A percentile compares a stretch with the other conserved stretches of the same genome.
Conservation (phyloP, 2,329 filamentous ascomycete species). For the Xylariaceae sp. region DNA sequence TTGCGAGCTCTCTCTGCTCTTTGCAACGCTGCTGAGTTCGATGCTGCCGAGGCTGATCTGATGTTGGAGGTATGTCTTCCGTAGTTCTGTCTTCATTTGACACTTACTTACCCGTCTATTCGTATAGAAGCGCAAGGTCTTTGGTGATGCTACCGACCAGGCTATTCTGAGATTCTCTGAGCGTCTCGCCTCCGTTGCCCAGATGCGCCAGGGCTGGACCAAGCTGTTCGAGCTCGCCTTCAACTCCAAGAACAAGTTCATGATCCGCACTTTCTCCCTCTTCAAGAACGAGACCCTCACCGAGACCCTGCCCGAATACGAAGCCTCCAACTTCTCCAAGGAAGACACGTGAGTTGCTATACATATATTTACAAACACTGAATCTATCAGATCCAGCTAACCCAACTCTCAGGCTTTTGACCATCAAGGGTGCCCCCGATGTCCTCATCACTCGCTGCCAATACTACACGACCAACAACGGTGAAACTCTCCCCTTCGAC, state of each 20-base stretch:
- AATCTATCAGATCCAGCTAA: conserved; percentile 32
- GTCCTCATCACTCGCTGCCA: conserved; percentile 62
- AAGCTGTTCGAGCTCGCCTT: conserved; percentile 65
- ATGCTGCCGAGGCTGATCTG: conserved; percentile 55
- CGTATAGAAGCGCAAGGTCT: conserved; percentile 52
- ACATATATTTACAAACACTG: too few relatives aligned
- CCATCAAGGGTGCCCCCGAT: conserved; percentile 77
- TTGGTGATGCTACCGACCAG: conserved; percentile 72
- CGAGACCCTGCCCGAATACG: conserved; percentile 36
- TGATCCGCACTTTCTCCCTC: conserved; percentile 58
- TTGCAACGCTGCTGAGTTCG: conserved; percentile 73
- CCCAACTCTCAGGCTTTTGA: conserved; percentile 48
- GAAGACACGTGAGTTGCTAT: conserved; percentile 36
- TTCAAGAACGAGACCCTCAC: conserved; percentile 35
- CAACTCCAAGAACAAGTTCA: conserved; percentile 81
- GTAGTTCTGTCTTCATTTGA: too few relatives aligned
- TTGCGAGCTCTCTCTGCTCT: conserved; percentile 58
- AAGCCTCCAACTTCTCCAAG: conserved; percentile 33
- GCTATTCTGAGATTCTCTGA: conserved; percentile 70
- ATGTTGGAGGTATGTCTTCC: conserved; percentile 42
- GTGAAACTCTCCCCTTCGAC: conserved; percentile 48
- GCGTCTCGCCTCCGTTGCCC: conserved; percentile 52
- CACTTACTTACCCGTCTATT: background rate
- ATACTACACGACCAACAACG: conserved; percentile 51
- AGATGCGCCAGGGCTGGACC: conserved; percentile 58